Conservation (phyloP, 2,329 filamentous ascomycete genomes). For the Tolypocladium ovalisporum region DNA sequence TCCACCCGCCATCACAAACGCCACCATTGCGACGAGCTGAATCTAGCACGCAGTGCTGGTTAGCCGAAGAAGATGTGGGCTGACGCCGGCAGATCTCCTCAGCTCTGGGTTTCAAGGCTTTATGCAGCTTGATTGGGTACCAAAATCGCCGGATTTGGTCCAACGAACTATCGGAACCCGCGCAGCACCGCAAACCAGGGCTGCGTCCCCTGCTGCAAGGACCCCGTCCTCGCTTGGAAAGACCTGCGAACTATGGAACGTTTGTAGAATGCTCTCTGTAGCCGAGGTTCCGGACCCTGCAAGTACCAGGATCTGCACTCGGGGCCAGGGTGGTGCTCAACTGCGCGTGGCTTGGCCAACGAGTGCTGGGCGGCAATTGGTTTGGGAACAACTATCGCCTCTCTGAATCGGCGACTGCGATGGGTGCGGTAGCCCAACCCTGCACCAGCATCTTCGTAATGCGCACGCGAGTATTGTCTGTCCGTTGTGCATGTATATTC, state of each 20-base stretch:
- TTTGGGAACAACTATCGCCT: not conserved
- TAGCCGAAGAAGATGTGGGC: not conserved
- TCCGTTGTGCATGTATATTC: not conserved
- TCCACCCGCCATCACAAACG: not conserved
- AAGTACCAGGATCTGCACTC: not conserved
- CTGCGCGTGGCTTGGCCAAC: not conserved
- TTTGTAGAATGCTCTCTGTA: not conserved
- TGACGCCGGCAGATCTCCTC: not conserved
- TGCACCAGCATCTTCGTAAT: not conserved
- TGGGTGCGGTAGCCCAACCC: not conserved
- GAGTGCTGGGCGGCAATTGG: not conserved
- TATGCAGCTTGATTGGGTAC: not conserved
- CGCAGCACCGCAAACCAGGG: not conserved
- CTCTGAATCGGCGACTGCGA: no score
- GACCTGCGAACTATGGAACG: not conserved
- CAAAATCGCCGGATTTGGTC: not conserved
- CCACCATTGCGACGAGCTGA: not conserved
- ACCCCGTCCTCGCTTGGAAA: not conserved
- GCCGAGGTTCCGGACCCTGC: not conserved
- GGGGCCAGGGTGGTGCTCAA: not conserved
- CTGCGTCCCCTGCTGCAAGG: not conserved
- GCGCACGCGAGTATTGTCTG: not conserved
- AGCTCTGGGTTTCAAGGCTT: not conserved
- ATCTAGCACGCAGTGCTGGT: not conserved
- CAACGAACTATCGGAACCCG: not conserved